A percentile compares a stretch with the other conserved stretches of the same genome.
Evolutionary conservation across 2,329 filamentous ascomycete genomes (phyloP).

Genomic region (Exophiala lecanii-corni): DNA sequence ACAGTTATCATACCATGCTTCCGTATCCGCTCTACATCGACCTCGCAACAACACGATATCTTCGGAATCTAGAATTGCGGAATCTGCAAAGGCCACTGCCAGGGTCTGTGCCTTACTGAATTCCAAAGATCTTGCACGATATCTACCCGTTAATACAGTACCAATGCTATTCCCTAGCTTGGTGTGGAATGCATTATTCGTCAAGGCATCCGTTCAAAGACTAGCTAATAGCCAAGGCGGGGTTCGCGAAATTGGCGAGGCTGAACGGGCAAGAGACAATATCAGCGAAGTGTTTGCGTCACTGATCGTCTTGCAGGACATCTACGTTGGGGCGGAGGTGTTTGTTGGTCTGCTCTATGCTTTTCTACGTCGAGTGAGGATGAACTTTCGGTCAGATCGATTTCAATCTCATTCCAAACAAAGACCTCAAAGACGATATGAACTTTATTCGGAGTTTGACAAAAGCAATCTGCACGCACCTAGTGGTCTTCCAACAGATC

Average conservation of each 20-base stretch:
- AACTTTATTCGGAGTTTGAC: no score
- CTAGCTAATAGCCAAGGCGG: background rate
- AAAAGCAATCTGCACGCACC: no score
- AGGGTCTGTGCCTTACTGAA: slow-evolving; percentile 4
- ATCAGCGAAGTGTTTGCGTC: slow-evolving; percentile 1
- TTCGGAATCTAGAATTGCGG: slow-evolving; percentile 2
- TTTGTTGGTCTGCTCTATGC: slow-evolving; percentile 1
- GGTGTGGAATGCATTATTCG: slow-evolving; percentile 1
- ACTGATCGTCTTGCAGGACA: background rate
- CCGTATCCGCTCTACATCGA: slow-evolving; percentile 8
- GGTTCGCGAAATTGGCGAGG: background rate
- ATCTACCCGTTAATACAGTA: slow-evolving; percentile 7
- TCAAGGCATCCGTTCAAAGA: background rate
- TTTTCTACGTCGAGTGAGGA: background rate
- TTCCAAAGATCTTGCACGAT: slow-evolving; percentile 4
- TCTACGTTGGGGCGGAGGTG: slow-evolving; percentile 3
- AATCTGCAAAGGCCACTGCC: slow-evolving; percentile 3
- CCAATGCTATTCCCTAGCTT: slow-evolving; percentile 11
- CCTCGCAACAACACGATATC: background rate
- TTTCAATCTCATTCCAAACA: no score
- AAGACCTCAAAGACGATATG: no score
- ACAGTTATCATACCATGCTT: slow-evolving; percentile 7
- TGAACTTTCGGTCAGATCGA: no score
- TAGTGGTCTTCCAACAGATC: no score
- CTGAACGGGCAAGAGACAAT: slow-evolving; percentile 2